These are phyloP conservation scores for Colletotrichum falcatum DNA, from an alignment of 2,329 filamentous ascomycete species.

Conservation along the genomic window DNA sequence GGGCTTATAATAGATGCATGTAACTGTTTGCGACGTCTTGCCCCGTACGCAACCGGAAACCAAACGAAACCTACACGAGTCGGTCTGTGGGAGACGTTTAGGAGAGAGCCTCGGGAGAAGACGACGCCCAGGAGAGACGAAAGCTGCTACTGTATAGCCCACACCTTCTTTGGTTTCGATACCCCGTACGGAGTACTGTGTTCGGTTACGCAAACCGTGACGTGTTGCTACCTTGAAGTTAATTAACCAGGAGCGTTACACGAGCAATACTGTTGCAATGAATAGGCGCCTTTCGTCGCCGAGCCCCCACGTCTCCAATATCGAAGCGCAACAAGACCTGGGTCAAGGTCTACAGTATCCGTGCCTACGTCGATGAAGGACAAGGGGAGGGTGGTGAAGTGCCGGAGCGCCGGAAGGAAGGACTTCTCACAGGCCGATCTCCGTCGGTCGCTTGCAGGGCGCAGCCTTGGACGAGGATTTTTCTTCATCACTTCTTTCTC, in stretches of 20 bases:
- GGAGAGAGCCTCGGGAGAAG: not conserved
- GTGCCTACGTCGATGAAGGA: conserved; percentile 17
- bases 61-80: conserved; percentile 12
- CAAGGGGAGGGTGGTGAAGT: conserved; percentile 15
- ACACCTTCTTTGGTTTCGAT: conserved; percentile 1
- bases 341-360: not conserved
- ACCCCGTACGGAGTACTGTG: too few relatives aligned
- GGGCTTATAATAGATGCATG: not conserved
- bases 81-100: not conserved
- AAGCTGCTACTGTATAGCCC: not conserved
- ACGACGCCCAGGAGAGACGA: not conserved
- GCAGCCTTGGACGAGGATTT: conserved; percentile 18
- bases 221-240: not conserved
- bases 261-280: not conserved
- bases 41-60: not conserved
- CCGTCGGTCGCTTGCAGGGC: conserved; percentile 29
- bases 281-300: conserved; percentile 15
- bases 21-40: too few relatives aligned
- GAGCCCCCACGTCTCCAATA: not conserved
- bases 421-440: conserved; percentile 35
- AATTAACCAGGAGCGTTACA: not conserved
- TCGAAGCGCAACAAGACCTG: not conserved
- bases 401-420: conserved; percentile 23
- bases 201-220: not conserved
- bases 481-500: too few relatives aligned